Evolutionary conservation across 768 basidiomycete genomes (phyloP), one percentile per base, ranked within the genome.

Genomic region (Mrakia hoshinonis): DNA sequence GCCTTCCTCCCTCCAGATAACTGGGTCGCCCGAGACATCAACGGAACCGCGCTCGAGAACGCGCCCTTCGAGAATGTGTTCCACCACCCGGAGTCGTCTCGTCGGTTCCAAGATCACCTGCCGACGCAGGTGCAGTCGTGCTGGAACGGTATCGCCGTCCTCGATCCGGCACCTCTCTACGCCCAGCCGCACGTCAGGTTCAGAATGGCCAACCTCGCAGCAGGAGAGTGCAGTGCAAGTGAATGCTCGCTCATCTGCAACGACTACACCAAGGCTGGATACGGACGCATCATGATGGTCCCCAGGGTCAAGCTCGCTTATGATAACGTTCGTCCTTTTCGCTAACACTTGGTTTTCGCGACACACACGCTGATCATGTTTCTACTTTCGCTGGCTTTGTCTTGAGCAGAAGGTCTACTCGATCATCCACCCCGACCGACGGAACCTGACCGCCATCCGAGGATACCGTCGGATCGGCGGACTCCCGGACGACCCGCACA

Each of bases 31-130:
- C 85, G 95, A 49, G 95, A 99, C 79, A 91, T 99, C 83, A 99
- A 99, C 80, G 95, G 95, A 29, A 98, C 95, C 0, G 95, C 95
- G 0, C 84, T 99, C 66, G 95, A 99, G 80, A 99, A 99, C 78
- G 93, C 93, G 0, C 95, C 95, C 0, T 99, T 99, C 75, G 95
- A 98, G 79, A 80, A 84, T 72, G 88, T 99, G 73, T 96, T 99
- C 84, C 93, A 92, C 78, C 87, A 98, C 76, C 78, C 83, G 6
- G 80, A 86, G 31, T 90, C 89, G 1, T 85, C 87, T 15, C 82
- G 85, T 54, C 86, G 92, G 38, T 99, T 94, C 85, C 90, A 91
- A 79, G 82, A 85, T 51, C 95, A 99, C 79, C 84, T 99, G 0
- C 95, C 96, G 0, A 82, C 98, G 26, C 96, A 99, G 78, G 92